Base-by-base conservation (phyloP, 352 stramenopile species). In the Phytophthora melonis region DNA sequence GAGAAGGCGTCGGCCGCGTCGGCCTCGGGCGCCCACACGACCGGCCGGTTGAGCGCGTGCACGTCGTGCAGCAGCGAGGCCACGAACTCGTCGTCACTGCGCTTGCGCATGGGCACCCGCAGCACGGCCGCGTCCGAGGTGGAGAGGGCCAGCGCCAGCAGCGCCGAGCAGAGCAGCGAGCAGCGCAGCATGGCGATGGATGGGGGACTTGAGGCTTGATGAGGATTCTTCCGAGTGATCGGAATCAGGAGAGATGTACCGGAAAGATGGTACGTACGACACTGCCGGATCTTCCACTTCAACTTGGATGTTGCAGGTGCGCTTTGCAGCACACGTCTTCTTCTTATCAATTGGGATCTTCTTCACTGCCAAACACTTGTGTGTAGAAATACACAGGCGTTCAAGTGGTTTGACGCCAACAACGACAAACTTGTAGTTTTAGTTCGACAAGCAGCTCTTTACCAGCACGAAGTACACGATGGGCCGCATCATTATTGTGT, bases 91-190 rank as follows among this genome's bases (percentile, higher is more conserved):
- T 88, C 82, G 75, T 95, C 78, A 18, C 74, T 70, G 50, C 90
- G 57, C 58, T 94, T 94, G 58, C 81, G 75, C 78, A 95, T 87
- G n/a, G 87, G 83, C 63, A 95, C 79, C 47, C 87, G 87, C 45
- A 93, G 66, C 25, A 94, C 58, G 34, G 64, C 74, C 7, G 71
- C 81, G 56, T 75, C 45, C 3, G 73, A 25, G 45, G 45, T 10
- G 32, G 43, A 25, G 8, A 81, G 25, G 8, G 36, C 47, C 45
- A 63, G 30, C 47, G 45, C 14, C 32, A 77, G 63, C 60, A 80
- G 62, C 52, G 75, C 66, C 9, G 68, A 66, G 27, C 64, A 66
- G 9, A 87, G 57, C 50, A 83, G 34, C 25, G 70, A 62, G 23
- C 64, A 65, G 53, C 69, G 73, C 41, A 77, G 21, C 59, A 74